Evolutionary conservation across 768 basidiomycete genomes (phyloP).

Genomic region (Trametes meyenii): DNA sequence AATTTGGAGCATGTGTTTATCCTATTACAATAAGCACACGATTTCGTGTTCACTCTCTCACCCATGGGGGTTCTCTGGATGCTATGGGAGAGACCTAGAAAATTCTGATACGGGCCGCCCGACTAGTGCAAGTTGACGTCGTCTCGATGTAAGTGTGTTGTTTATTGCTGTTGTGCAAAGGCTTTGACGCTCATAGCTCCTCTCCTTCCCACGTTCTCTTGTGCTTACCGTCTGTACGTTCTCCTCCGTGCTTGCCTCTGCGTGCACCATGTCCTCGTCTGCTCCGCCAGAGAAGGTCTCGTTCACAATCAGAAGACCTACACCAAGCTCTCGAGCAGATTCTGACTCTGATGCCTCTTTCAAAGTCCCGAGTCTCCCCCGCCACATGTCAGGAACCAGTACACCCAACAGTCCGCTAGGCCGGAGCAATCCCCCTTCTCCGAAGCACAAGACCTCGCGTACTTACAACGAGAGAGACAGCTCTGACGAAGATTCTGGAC

Average conservation of each 20-base stretch:
- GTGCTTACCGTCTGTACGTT: background rate
- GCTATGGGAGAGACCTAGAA: too few species aligned
- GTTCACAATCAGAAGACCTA: conserved; percentile 84
- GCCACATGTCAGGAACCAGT: conserved; percentile 48
- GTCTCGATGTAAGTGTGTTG: too few species aligned
- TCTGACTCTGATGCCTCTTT: conserved; percentile 55
- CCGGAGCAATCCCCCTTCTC: conserved; percentile 52
- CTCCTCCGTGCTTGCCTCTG: background rate
- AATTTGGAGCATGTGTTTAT: too few species aligned
- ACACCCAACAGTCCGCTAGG: conserved; percentile 59
- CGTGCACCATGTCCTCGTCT: conserved; percentile 23
- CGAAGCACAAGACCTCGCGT: conserved; percentile 32
- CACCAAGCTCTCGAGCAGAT: conserved; percentile 66
- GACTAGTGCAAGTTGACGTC: too few species aligned
- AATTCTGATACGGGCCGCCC: too few species aligned
- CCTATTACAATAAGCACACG: too few species aligned
- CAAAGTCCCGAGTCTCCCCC: conserved; percentile 64
- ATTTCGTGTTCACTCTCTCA: too few species aligned
- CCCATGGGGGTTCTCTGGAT: too few species aligned
- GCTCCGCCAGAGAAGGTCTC: conserved; percentile 57
- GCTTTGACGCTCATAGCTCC: conserved; percentile 1
- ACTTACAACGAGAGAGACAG: conserved; percentile 48
- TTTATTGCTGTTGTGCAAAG: background rate
- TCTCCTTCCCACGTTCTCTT: too few species aligned
- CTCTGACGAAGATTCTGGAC: conserved; percentile 53